Percentiles rank a stretch among this genome's conserved stretches.
These are phyloP conservation scores for Cordyceps pruinosa DNA, from an alignment of 2,329 filamentous ascomycete genomes.

Conservation along the genomic window DNA sequence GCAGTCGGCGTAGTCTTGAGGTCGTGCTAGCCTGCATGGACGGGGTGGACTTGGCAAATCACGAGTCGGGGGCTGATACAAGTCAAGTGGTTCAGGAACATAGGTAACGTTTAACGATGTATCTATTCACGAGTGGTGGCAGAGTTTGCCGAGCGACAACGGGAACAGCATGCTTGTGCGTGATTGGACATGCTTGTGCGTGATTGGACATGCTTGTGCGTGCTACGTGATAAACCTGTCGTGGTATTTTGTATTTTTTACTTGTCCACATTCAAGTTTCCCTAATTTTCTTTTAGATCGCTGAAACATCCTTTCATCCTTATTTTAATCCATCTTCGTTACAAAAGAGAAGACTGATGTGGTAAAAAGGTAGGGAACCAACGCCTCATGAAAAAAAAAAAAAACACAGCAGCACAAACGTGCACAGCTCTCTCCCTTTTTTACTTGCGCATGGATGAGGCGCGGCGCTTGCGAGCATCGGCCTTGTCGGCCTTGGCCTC, in stretches of 20 bases:
- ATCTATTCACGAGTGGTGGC: constrained; percentile 13
- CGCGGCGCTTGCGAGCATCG: constrained; percentile 93
- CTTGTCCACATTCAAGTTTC: constrained; percentile 2
- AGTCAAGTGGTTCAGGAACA: constrained; percentile 20
- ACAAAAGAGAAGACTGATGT: constrained; percentile 2
- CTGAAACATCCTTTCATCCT: constrained; percentile 12
- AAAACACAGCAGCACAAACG: constrained; percentile 24
- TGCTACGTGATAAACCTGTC: not conserved
- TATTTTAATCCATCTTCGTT: not conserved
- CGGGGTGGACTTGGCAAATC: not conserved
- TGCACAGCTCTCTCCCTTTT: constrained; percentile 56
- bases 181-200: no score
- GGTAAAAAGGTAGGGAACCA: constrained; percentile 11
- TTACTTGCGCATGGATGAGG: constrained; percentile 91
- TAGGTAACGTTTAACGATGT: constrained; percentile 28
- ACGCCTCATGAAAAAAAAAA: constrained; percentile 13
- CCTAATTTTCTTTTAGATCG: constrained; percentile 14
- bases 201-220: no score
- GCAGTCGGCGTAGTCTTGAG: no score
- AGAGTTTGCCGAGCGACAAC: not conserved
- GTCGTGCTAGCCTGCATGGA: no score
- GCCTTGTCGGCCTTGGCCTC: constrained; percentile 93
- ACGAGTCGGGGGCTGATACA: not conserved
- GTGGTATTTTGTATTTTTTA: constrained; percentile 9
- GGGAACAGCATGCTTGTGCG: no score